Conservation (phyloP, 805 yeast genomes). For the Starmerella apicola region DNA sequence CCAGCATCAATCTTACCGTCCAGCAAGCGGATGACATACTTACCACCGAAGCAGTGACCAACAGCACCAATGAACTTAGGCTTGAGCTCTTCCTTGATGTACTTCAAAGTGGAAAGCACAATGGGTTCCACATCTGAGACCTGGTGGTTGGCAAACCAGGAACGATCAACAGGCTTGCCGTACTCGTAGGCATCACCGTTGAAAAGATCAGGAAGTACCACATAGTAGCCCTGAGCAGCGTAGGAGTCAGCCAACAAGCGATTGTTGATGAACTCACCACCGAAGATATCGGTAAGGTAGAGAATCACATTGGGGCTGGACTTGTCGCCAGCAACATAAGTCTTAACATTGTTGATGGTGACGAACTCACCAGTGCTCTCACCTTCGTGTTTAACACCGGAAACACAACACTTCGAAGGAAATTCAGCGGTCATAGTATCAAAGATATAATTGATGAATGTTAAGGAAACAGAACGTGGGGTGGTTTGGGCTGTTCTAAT, state of each 20-base stretch:
- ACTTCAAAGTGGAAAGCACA: conserved; percentile 37
- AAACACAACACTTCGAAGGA: conserved; percentile 26
- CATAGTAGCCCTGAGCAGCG: conserved; percentile 51
- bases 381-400: conserved; percentile 25
- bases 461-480: no score
- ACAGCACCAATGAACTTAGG: conserved; percentile 36
- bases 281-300: conserved; percentile 53
- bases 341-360: conserved; percentile 26
- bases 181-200: conserved; percentile 39
- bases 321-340: conserved; percentile 39
- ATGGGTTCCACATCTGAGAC: conserved; percentile 37
- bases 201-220: conserved; percentile 65
- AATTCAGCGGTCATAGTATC: conserved; percentile 28
- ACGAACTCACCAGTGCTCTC: conserved; percentile 21
- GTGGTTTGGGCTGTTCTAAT: no score
- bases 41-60: conserved; percentile 84
- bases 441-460: no score
- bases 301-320: conserved; percentile 42
- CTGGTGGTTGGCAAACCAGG: conserved; percentile 48
- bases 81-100: conserved; percentile 34
- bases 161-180: conserved; percentile 14
- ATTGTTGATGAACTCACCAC: conserved; percentile 45
- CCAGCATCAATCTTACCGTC: conserved; percentile 36
- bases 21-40: conserved; percentile 44
- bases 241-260: conserved; percentile 39